Evolutionary conservation across 2,329 filamentous ascomycete species (phyloP), one percentile per base, ranked within the genome.

Genomic region (Penicillium sp.): DNA sequence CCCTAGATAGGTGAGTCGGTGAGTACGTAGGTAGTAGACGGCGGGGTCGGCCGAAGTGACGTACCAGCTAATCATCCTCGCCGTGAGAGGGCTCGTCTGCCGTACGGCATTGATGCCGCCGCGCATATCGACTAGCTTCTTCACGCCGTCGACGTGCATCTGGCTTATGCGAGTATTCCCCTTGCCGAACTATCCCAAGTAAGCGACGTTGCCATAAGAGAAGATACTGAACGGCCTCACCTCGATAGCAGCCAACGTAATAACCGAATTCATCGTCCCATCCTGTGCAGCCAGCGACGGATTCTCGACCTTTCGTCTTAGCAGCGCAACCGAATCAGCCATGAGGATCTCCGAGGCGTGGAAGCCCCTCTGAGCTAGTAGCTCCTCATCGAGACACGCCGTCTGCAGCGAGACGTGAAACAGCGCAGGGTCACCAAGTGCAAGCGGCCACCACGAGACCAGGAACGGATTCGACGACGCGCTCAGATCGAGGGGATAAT

Each of bases 401-500:
- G 85, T 87, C 67, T 87, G 85, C 13, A 87, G 75, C 2, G 84
- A 86, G 26, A 87, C 84, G 65, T 87, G 84, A 58, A 87, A 87
- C 1, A 87, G 67, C 5, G 84, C 84, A 0, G 85, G 83, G 59
- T 87, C 85, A 0, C 77, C 80, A 0, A 87, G 76, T 0, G 85
- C 84, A 1, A 84, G 75, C 0, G 85, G 85, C 85, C 85, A 87
- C 85, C 85, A 87, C 0, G 84, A 86, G 7, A 86, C 74, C 19
- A 87, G 73, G 63, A 87, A 87, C 0, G 85, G 85, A 65, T 87
- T 87, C 7, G 85, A 84, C 0, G 71, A 71, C n/a, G 78, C 68
- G 62, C 77, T 81, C 7, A 85, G 73, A 56, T 87, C 85, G 21
- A 86, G 75, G 0, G 85, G 85, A 66, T 87, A 87, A 67, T 87